Evolutionary conservation across 2,329 filamentous ascomycete genomes (phyloP), one percentile per base, ranked within the genome.

Genomic region (Neonectria neomacrospora): DNA sequence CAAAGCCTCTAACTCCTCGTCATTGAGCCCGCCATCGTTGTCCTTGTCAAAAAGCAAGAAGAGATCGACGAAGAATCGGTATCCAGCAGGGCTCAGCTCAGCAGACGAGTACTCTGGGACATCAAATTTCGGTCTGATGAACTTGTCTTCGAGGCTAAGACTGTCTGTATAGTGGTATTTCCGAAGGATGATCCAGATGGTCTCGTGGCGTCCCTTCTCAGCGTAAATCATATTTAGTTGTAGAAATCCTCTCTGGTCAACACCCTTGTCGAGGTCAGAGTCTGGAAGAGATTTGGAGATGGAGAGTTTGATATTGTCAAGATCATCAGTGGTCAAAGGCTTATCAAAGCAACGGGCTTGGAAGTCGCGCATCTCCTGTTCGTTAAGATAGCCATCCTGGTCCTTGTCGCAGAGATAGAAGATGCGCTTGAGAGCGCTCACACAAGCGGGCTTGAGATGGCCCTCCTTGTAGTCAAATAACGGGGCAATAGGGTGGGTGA

Each of bases 381-480:
- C 95, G 71, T 92, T 97, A 69, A 98, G 84, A 73, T 92, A 92
- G 4, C 95, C 95, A 77, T 99, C 96, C 75, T 97, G 94, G 74
- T 99, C 96, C 79, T 94, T 96, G 78, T 99, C 96, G 73, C 93
- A 97, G 4, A 99, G 86, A 75, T 97, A 98, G 79, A 99, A 99
- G 54, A 99, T 92, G 52, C 96, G 87, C 73, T 90, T 92, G 55
- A 99, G 80, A 3, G 96, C 96, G 42, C 92, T 91, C 11, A 96
- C 87, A 37, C 95, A 96, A 0, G 92, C 91, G 0, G 94, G 94
- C 80, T 99, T 99, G 54, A 99, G 82, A 60, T 88, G 86, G 1
- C 84, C 89, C 79, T 99, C 96, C 79, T 98, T 99, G 63, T 96
- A 94, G 79, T 99, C 96, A 76, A 97, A 99, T 5, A 99, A 86